Evolutionary conservation across 2,329 filamentous ascomycete genomes (phyloP), one percentile per base, ranked within the genome.

Genomic region (Teratosphaeria destructans): DNA sequence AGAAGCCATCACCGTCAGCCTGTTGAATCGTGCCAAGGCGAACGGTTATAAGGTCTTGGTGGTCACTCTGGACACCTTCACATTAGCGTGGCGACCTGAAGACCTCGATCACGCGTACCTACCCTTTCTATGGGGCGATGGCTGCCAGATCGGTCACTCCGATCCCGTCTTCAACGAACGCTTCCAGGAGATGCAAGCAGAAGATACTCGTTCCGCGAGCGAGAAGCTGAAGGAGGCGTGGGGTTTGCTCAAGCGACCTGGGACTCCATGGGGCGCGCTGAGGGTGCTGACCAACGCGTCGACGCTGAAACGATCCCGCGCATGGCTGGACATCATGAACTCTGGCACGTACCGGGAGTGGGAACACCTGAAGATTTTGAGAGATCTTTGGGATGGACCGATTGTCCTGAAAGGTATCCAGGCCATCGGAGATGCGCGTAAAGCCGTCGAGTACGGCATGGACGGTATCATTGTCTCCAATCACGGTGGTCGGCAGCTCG

Each of bases 61-160:
- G 7, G 84, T 90, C 0, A 90, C 88, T 0, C 76, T 90, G 0
- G 88, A 90, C 70, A 89, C 86, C 0, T 88, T 82, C 73, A 79
- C 79, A 12, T 77, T 90, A 39, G 81, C 81, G 0, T 91, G 87
- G 86, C 78, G 88, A 47, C 87, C 86, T 11, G 55, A 56, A 19
- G 67, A 69, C 55, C 57, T 68, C 49, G 65, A 69, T 27, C 60
- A 65, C 37, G 65, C 32, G 23, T 56, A 56, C 54, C 5, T 56
- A 16, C 35, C 29, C 7, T 37, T 56, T n/a, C 19, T 49, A 23
- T 49, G 43, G 43, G 43, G 43, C 6, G 62, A 32, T 62, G 59
- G 19, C 14, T 35, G 43, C 19, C 43, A 49, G 43, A 49, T 49
- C n/a, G 43, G 43, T 11, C 43, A 49, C 16, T 34, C 26, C 27